phyloP scores from a whole-genome alignment of 2,329 filamentous ascomycete genomes.

The Microcyclospora tardicrescens region DNA sequence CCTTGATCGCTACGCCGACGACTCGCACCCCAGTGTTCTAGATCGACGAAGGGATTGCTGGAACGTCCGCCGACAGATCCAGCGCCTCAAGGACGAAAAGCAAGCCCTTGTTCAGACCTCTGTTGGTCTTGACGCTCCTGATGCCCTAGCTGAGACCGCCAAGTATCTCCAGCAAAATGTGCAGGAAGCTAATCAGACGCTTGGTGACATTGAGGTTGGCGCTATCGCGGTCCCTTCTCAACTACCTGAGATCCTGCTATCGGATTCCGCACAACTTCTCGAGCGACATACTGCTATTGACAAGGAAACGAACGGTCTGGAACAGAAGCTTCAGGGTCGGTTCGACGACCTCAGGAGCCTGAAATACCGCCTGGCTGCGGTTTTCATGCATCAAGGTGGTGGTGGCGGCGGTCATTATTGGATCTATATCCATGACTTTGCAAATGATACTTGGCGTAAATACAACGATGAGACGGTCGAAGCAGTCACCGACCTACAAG shows the following conservation, averaged over 20 bases:
- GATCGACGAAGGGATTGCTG: slow-evolving; percentile 56
- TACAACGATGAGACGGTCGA: slow-evolving; percentile 85
- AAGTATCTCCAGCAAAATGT: slow-evolving; percentile 32
- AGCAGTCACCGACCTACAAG: slow-evolving; percentile 41
- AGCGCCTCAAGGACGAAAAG: slow-evolving; percentile 17
- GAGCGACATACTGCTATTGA: slow-evolving; percentile 32
- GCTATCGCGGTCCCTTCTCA: slow-evolving; percentile 30
- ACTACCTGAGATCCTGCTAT: slow-evolving; percentile 31
- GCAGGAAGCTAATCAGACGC: slow-evolving; percentile 26
- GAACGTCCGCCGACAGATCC: slow-evolving; percentile 55
- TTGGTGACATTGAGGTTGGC: slow-evolving; percentile 20
- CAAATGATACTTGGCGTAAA: slow-evolving; percentile 67
- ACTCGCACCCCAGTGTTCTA: slow-evolving; percentile 48
- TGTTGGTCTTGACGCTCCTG: slow-evolving; percentile 16
- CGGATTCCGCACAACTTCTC: slow-evolving; percentile 32
- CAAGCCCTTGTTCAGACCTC: slow-evolving; percentile 12
- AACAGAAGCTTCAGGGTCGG: slow-evolving; percentile 39
- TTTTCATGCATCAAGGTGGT: slow-evolving; percentile 77
- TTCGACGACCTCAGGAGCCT: slow-evolving; percentile 53
- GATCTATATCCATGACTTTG: slow-evolving; percentile 91
- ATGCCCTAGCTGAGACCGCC: slow-evolving; percentile 20
- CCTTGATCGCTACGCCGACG: slow-evolving; percentile 76
- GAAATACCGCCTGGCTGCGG: slow-evolving; percentile 74
- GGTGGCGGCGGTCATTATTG: slow-evolving; percentile 69
- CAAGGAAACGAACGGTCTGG: slow-evolving; percentile 32